phyloP scores from a whole-genome alignment of 2,329 filamentous ascomycete species.

The Chaetomium olivaceum region DNA sequence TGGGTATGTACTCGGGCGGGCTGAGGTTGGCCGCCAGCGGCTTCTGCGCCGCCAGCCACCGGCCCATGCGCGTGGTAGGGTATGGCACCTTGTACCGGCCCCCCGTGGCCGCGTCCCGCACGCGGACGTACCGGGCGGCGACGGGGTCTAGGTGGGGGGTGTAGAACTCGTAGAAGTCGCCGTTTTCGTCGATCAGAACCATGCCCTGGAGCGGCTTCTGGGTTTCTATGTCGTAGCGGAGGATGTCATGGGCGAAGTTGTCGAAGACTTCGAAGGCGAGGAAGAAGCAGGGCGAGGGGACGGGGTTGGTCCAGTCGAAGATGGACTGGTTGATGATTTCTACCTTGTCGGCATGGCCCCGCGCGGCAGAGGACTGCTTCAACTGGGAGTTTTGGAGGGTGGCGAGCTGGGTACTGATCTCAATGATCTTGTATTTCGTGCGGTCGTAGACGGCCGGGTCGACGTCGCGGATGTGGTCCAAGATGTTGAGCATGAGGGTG shows the following conservation, averaged over 20 bases:
- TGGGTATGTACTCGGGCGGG: constrained; percentile 88
- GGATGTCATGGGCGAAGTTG: constrained; percentile 93
- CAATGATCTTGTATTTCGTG: constrained; percentile 92
- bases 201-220: constrained; percentile 83
- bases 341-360: constrained; percentile 80
- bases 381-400: constrained; percentile 73
- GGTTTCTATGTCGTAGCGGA: constrained; percentile 84
- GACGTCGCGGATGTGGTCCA: constrained; percentile 89
- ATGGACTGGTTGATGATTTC: constrained; percentile 94
- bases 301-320: constrained; percentile 87
- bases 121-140: constrained; percentile 76
- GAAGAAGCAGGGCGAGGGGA: constrained; percentile 96
- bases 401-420: constrained; percentile 84
- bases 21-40: constrained; percentile 78
- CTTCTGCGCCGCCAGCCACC: constrained; percentile 62
- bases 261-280: constrained; percentile 97
- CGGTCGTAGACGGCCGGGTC: constrained; percentile 92
- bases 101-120: constrained; percentile 75
- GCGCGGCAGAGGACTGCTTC: constrained; percentile 54
- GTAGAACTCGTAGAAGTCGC: constrained; percentile 97
- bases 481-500: constrained; percentile 95
- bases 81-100: constrained; percentile 66
- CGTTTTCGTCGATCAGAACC: constrained; percentile 79
- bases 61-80: constrained; percentile 53
- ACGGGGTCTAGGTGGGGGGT: constrained; percentile 76